Percentiles rank a stretch among this genome's conserved stretches.
These are phyloP conservation scores for Colletotrichum kahawae DNA, from an alignment of 2,329 filamentous ascomycete genomes.

Conservation along the genomic window DNA sequence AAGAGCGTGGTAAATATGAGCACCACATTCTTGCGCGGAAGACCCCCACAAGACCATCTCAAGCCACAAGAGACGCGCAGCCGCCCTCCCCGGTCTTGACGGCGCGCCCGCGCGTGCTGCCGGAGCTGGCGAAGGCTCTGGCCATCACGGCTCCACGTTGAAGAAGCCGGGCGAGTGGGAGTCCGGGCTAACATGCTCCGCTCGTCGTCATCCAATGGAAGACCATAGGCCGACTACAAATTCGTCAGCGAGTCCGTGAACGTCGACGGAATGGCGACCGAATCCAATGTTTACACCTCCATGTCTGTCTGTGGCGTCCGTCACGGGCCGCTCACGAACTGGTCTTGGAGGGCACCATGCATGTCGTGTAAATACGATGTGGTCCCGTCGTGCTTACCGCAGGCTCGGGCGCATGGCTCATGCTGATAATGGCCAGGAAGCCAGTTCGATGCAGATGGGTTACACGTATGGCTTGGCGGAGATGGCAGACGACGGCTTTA, in stretches of 20 bases:
- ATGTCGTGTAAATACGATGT: not conserved
- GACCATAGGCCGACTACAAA: not conserved
- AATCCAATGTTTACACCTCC: not conserved
- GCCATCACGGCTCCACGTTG: not conserved
- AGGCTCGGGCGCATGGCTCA: not conserved
- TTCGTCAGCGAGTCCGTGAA: not conserved
- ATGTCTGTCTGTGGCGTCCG: slow-evolving; percentile 5
- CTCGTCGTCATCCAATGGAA: not conserved
- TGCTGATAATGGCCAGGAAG: not conserved
- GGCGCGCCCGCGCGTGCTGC: not conserved
- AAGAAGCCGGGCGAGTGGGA: slow-evolving; percentile 1
- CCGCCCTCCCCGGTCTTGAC: slow-evolving; percentile 2
- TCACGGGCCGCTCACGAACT: not conserved
- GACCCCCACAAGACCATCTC: not conserved
- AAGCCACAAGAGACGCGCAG: slow-evolving; percentile 16
- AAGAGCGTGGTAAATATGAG: not conserved
- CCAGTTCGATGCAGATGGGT: not conserved
- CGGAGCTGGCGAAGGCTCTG: not conserved
- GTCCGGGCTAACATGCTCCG: not conserved
- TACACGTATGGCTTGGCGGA: not conserved
- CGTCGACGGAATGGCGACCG: not conserved
- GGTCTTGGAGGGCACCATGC: not conserved
- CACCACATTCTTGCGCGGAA: not conserved
- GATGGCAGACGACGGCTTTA: not conserved
- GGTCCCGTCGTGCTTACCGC: not conserved